These are phyloP conservation scores for Talaromyces sp. DNA, from an alignment of 2,329 filamentous ascomycete genomes.

Conservation along the genomic window DNA sequence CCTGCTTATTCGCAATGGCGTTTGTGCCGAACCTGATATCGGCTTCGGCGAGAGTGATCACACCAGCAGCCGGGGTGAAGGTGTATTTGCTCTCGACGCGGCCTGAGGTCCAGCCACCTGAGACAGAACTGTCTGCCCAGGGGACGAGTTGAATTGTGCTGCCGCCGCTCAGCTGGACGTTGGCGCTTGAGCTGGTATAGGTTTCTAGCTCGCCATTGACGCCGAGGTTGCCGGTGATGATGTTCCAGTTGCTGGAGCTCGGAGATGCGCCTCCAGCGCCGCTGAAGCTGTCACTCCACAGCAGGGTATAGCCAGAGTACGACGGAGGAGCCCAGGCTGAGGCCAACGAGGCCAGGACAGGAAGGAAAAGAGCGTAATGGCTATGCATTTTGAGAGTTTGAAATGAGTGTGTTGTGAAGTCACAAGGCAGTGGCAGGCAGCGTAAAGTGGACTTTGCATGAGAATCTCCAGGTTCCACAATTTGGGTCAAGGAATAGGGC, in stretches of 20 bases:
- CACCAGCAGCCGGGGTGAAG: conserved; percentile 12
- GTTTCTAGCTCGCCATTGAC: conserved; percentile 17
- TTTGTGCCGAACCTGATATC: conserved; percentile 16
- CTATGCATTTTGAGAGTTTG: background rate
- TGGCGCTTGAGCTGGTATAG: conserved; percentile 10
- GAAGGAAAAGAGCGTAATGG: background rate
- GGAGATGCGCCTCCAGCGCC: conserved; percentile 8
- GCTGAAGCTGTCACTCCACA: conserved; percentile 11
- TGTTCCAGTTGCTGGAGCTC: conserved; percentile 16
- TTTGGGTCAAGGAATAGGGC: background rate
- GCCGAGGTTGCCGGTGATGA: conserved; percentile 13
- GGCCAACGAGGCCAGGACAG: conserved; percentile 8
- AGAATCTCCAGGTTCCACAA: background rate
- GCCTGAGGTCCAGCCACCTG: conserved; percentile 17
- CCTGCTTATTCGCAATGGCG: conserved; percentile 10
- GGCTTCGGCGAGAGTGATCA: conserved; percentile 14
- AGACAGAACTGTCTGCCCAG: conserved; percentile 14
- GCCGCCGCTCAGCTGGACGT: conserved; percentile 16
- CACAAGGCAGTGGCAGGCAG: background rate
- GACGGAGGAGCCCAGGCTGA: conserved; percentile 16
- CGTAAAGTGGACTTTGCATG: background rate
- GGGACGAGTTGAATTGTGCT: conserved; percentile 15
- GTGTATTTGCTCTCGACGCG: conserved; percentile 15
- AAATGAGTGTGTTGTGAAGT: background rate
- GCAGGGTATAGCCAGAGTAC: conserved; percentile 13